Conservation (phyloP, 305 asterid genomes). For the Plantago rigida region DNA sequence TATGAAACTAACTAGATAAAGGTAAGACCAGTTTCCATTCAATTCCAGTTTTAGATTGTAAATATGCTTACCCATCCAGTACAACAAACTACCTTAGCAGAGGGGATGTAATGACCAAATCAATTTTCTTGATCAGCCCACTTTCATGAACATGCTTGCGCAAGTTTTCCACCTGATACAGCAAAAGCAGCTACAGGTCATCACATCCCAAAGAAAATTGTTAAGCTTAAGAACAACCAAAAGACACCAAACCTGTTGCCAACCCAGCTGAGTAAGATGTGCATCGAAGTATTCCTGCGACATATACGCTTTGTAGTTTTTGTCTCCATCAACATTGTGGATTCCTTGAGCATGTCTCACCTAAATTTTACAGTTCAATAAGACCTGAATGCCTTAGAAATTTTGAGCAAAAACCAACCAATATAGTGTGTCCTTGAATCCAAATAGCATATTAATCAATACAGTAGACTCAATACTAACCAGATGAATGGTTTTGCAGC, state of each 20-base stretch:
- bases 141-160: conserved; percentile 68
- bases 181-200: conserved; percentile 18
- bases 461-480: conserved; percentile 40
- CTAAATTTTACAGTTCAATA: conserved; percentile 41
- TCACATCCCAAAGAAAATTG: conserved; percentile 15
- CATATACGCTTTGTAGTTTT: conserved; percentile 61
- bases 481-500: conserved; percentile 88
- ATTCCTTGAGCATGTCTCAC: conserved; percentile 94
- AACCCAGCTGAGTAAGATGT: conserved; percentile 70
- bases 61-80: conserved; percentile 5
- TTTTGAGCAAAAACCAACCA: conserved; percentile 31
- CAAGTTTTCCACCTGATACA: conserved; percentile 71
- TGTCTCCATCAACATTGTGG: conserved; percentile 79
- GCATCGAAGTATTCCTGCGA: conserved; percentile 80
- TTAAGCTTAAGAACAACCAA: neutral
- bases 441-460: conserved; percentile 1
- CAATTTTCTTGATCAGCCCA: conserved; percentile 67
- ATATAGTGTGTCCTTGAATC: conserved; percentile 26
- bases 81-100: conserved; percentile 48
- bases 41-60: conserved; percentile 4
- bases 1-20: neutral
- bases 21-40: neutral
- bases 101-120: conserved; percentile 80
- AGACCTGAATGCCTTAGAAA: conserved; percentile 36
- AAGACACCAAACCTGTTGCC: conserved; percentile 55